Evolutionary conservation across 495 filamentous ascomycete genomes (phyloP), one percentile per base, ranked within the genome.

Genomic region (Talaromyces trachyspermus): DNA sequence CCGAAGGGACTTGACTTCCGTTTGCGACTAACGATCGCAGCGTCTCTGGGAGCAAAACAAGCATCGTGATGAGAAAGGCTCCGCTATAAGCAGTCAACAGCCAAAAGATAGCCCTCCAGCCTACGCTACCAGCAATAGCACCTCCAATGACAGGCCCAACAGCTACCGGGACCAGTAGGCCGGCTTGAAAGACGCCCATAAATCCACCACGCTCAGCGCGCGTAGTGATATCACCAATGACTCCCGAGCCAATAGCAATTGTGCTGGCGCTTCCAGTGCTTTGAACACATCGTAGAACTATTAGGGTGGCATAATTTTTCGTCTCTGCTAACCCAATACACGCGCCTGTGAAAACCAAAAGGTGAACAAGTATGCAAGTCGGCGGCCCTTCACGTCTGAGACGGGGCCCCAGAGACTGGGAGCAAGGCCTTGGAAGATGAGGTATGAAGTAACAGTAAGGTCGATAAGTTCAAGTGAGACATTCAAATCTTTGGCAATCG

Each of bases 21-120:
- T 83, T 79, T 6, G 58, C 73, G 15, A 80, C 78, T 4, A 76
- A 38, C 0, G 69, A 68, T 50, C 76, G 61, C 11, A 74, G 53
- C 3, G 79, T 83, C 53, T 83, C 78, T 1, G 78, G 79, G 0
- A 81, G 56, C 0, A 71, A 24, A 3, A 74, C 1, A 7, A 72
- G 39, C 0, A 80, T 35, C 0, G 65, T 2, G 10, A 69, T 12
- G 2, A 80, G 51, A 44, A 71, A 75, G 2, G 60, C 56, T 4
- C 63, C 74, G 44, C 61, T 62, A 35, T 71, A 71, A 2, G 77
- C 74, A 0, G 70, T 50, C 41, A 81, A 49, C 37, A 80, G 77
- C 72, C 72, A 79, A 54, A 83, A 83, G 3, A 83, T 74, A 0
- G 69, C 53, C 35, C 67, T 66, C 77, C 77, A 83, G 12, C 77